Evolutionary conservation across 2,329 filamentous ascomycete genomes (phyloP), one percentile per base, ranked within the genome.

Genomic region (Drechslerella dactyloides): DNA sequence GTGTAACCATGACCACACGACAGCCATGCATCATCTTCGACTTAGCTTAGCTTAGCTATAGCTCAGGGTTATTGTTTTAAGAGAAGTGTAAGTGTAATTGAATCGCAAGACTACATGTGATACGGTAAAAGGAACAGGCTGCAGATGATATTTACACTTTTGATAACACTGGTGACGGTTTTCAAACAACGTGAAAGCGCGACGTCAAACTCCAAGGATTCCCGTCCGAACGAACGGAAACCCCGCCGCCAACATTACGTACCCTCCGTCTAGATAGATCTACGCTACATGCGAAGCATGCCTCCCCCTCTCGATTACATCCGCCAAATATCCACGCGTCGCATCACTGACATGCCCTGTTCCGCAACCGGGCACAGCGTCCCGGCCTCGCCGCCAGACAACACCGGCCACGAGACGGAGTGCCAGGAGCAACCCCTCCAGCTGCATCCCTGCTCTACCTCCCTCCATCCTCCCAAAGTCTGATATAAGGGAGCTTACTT

Each of bases 401-500:
- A 33, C 27, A 33, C 27, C 27, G 27, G 27, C 27, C 27, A 8
- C 27, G 3, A 33, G 27, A 33, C 8, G n/a, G 4, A 33, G 27
- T 8, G 27, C 4, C 27, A 33, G 8, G 33, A 6, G 13, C 19
- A 11, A 19, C 19, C 10, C 37, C 4, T n/a, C 8, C 19, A 23
- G n/a, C n/a, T 17, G 7, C n/a, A 27, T n/a, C 21, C 19, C 27
- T 30, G 15, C 15, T 19, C 21, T 33, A 17, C 11, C 44, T 35
- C 10, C 11, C 19, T 21, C 33, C n/a, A 13, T n/a, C n/a, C 15
- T 19, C 13, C 8, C 37, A 21, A 15, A n/a, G 3, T 40, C 50
- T 1, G 15, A 23, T n/a, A 8, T 52, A 2, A 11, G 17, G 13
- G 7, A 7, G 7, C 64, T 82, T 89, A 99, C 86, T 99, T 99